These are phyloP conservation scores for Glycyrrhiza uralensis DNA, from an alignment of 306 rosid genomes.

Conservation along the genomic window DNA sequence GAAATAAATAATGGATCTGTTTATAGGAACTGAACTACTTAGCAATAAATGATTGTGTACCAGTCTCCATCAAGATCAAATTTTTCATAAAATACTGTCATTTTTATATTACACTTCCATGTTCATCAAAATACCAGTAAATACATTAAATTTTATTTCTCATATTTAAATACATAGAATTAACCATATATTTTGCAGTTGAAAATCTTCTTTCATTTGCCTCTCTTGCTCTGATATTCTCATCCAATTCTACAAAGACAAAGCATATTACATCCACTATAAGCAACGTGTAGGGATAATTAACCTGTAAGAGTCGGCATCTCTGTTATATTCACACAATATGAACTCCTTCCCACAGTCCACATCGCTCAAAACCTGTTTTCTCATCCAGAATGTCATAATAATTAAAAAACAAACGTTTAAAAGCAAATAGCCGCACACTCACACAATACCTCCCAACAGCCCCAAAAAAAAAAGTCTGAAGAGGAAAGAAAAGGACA, in stretches of 20 bases:
- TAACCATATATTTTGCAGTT: not conserved
- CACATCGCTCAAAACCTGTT: constrained; percentile 65
- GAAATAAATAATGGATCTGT: constrained; percentile 9
- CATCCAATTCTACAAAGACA: not conserved
- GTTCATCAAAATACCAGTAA: not conserved
- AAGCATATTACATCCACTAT: not conserved
- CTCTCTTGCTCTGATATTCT: not conserved
- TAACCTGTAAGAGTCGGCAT: constrained; percentile 93
- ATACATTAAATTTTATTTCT: not conserved
- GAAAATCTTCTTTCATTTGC: not conserved
- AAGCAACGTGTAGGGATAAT: not conserved
- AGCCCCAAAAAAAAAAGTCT: not conserved
- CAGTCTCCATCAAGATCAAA: not conserved
- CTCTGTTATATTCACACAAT: constrained; percentile 93
- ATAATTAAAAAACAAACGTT: not conserved
- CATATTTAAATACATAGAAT: not conserved
- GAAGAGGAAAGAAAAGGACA: not conserved
- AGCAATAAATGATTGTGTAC: not conserved
- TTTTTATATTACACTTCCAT: not conserved
- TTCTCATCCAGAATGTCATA: constrained; percentile 8
- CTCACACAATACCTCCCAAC: not conserved
- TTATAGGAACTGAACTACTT: not conserved
- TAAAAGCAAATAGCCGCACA: not conserved
- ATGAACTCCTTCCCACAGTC: constrained; percentile 82
- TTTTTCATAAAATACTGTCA: not conserved